Evolutionary conservation across 192 early-diverging fungal genomes (phyloP).

Genomic region (Coemansia sp.): DNA sequence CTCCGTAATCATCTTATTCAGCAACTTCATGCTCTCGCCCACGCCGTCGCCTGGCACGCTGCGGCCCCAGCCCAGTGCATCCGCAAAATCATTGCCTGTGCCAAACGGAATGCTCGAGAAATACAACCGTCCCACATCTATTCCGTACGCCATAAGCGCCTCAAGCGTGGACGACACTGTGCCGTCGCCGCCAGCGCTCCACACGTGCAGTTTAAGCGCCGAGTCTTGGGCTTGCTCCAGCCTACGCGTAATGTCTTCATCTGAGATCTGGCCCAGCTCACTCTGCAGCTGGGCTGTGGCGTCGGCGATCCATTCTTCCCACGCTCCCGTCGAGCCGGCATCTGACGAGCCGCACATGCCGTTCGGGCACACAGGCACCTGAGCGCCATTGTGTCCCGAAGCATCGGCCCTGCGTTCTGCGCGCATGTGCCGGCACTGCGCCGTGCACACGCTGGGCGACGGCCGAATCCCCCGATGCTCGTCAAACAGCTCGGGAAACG

Average conservation of each 20-base stretch:
- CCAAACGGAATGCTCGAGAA: conserved; percentile 75
- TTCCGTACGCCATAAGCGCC: conserved; percentile 57
- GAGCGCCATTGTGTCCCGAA: too few relatives aligned
- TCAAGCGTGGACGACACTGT: conserved; percentile 71
- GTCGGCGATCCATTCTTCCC: conserved; percentile 49
- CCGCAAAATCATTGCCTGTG: conserved; percentile 72
- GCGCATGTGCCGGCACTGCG: not conserved
- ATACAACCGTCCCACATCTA: conserved; percentile 63
- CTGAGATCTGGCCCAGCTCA: conserved; percentile 31
- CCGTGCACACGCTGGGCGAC: conserved; percentile 22
- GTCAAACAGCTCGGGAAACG: conserved; percentile 49
- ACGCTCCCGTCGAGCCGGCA: conserved; percentile 5
- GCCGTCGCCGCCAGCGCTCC: conserved; percentile 76
- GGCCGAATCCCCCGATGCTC: conserved; percentile 22
- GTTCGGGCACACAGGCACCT: not conserved
- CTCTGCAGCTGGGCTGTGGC: conserved; percentile 38
- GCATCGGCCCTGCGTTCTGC: not conserved
- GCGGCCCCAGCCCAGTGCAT: conserved; percentile 75
- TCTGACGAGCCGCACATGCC: not conserved
- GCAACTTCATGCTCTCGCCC: conserved; percentile 55
- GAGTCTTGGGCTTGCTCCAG: conserved; percentile 44
- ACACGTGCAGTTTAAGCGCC: conserved; percentile 64
- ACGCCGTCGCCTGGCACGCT: conserved; percentile 61
- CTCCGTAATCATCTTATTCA: conserved; percentile 58
- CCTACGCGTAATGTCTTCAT: conserved; percentile 34